Conservation (phyloP, 352 stramenopile genomes). For the Blastocystis sp. region DNA sequence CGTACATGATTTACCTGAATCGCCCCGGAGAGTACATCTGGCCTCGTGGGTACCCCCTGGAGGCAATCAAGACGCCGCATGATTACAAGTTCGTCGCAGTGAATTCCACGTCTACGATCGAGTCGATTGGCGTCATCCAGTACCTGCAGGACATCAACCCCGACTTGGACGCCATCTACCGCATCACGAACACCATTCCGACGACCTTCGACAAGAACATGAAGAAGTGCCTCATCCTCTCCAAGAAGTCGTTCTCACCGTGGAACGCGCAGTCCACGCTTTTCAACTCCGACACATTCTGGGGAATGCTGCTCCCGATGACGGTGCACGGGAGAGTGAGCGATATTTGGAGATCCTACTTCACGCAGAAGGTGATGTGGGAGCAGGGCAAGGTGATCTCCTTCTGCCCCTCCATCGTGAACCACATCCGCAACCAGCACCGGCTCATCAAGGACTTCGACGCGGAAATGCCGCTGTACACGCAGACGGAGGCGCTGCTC, state of each 20-base stretch:
- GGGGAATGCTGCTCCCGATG: constrained; percentile 64
- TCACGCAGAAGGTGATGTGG: constrained; percentile 55
- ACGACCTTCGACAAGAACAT: constrained; percentile 46
- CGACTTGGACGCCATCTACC: constrained; percentile 67
- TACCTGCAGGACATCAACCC: constrained; percentile 68
- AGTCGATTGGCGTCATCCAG: constrained; percentile 56
- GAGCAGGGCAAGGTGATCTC: neutral
- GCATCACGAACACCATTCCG: constrained; percentile 58
- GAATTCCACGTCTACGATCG: neutral
- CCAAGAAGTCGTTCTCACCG: constrained; percentile 53
- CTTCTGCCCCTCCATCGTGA: constrained; percentile 64
- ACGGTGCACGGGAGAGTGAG: constrained; percentile 54
- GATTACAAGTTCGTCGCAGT: constrained; percentile 35
- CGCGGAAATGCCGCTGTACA: constrained; percentile 67
- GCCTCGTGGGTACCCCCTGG: constrained; percentile 67
- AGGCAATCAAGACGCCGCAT: constrained; percentile 52
- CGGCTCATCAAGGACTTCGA: constrained; percentile 65
- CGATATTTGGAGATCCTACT: constrained; percentile 68
- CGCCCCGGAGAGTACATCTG: constrained; percentile 52
- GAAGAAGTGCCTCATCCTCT: constrained; percentile 51
- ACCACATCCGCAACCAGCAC: constrained; percentile 68
- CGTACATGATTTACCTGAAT: constrained; percentile 65
- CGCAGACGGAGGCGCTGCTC: constrained; percentile 49
- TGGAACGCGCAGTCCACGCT: constrained; percentile 66
- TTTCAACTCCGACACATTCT: constrained; percentile 57